Conservation (phyloP, 805 yeast species). For the Wickerhamiella occidentalis region DNA sequence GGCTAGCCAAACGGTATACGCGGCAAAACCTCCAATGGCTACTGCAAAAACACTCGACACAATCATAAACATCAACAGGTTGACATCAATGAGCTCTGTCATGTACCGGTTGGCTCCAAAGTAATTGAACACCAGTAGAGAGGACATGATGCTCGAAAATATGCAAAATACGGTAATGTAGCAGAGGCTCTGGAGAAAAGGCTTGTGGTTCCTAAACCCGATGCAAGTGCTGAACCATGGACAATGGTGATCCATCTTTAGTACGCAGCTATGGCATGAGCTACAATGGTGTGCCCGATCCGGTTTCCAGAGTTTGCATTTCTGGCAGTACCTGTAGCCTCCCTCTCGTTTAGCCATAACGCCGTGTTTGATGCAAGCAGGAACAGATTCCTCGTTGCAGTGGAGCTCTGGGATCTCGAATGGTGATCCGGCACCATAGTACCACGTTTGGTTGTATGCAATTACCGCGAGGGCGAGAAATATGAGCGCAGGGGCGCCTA, state of each 20-base stretch:
- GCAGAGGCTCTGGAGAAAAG: conserved; percentile 59
- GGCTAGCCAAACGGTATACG: conserved; percentile 44
- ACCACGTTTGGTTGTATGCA: conserved; percentile 20
- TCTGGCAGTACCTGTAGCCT: conserved; percentile 30
- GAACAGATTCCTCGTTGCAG: conserved; percentile 23
- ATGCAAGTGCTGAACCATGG: conserved; percentile 92
- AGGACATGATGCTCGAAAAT: conserved; percentile 7
- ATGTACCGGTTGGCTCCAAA: conserved; percentile 18
- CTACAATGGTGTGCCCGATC: conserved; percentile 36
- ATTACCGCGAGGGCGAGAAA: conserved; percentile 15
- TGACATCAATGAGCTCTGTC: conserved; percentile 39
- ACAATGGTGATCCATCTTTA: conserved; percentile 54
- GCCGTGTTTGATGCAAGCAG: conserved; percentile 21
- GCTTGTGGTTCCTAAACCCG: conserved; percentile 71
- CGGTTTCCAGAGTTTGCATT: conserved; percentile 34
- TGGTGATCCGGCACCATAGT: conserved; percentile 29
- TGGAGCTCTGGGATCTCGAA: conserved; percentile 20
- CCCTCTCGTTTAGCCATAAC: conserved; percentile 34
- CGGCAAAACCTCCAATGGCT: conserved; percentile 41
- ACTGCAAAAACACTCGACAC: conserved; percentile 41
- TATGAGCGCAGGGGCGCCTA: conserved; percentile 5
- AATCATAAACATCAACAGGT: conserved; percentile 48
- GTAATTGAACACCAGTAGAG: conserved; percentile 25
- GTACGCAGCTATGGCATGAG: conserved; percentile 29
- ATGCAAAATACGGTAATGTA: conserved; percentile 37